phyloP scores from a whole-genome alignment of 345 rosid genomes.

The Clarkia xantiana region DNA sequence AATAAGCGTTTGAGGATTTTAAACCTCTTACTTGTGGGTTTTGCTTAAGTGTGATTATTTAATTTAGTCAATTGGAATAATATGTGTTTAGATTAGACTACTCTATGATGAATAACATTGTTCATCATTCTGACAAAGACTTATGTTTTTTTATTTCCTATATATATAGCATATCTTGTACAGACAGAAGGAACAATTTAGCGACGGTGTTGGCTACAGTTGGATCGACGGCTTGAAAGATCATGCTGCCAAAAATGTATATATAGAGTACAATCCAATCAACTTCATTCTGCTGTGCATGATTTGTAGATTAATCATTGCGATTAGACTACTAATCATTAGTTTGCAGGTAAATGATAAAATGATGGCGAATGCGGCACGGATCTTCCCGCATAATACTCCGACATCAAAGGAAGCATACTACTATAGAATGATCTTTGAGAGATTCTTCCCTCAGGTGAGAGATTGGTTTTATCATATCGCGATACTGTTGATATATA shows the following conservation, averaged over 20 bases:
- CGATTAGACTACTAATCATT: too few relatives aligned
- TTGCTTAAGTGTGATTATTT: too few relatives aligned
- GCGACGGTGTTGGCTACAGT: conserved; percentile 94
- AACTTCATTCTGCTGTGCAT: conserved; percentile 61
- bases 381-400: conserved; percentile 71
- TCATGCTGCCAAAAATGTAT: conserved; percentile 72
- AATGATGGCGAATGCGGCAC: conserved; percentile 68
- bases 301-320: too few relatives aligned
- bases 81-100: too few relatives aligned
- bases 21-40: too few relatives aligned
- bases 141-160: too few relatives aligned
- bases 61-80: too few relatives aligned
- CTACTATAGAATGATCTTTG: conserved; percentile 82
- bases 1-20: too few relatives aligned
- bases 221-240: conserved; percentile 97
- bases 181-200: conserved; percentile 93
- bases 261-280: conserved; percentile 64
- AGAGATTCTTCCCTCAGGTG: conserved; percentile 90
- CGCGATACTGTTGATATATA: too few relatives aligned
- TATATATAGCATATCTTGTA: conserved; percentile 61
- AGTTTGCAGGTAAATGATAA: conserved; percentile 70
- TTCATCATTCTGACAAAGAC: too few relatives aligned
- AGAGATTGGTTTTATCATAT: too few relatives aligned
- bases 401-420: conserved; percentile 82
- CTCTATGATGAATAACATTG: too few relatives aligned